Evolutionary conservation across 345 rosid genomes (phyloP), one percentile per base, ranked within the genome.

Genomic region (Boechera retrofracta): DNA sequence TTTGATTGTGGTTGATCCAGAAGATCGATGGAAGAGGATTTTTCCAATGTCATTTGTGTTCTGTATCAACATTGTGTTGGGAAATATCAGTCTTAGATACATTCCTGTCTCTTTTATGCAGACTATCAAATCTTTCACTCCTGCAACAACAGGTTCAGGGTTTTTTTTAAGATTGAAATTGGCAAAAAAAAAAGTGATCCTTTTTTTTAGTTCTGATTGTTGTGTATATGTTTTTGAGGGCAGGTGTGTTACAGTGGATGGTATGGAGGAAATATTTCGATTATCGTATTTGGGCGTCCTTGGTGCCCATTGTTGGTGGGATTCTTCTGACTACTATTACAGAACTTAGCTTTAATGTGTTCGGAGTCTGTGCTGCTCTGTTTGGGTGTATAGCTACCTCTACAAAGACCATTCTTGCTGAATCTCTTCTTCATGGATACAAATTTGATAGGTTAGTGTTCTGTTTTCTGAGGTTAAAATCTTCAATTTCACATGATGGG

Each of bases 91-190:
- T 83, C 79, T 95, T 24, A 89, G 99, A 1, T 95, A 92, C 79
- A 95, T 95, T 47, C 99, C 98, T 7, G 99, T 95, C 70, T 95
- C 98, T 7, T 95, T 95, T 82, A 95, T 95, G 99, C 99, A 95
- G 83, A 95, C 99, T 0, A 95, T 95, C 42, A 92, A 95, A 85
- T 95, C 99, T 24, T 92, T 95, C 72, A 92, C 99, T 67, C 99
- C 99, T 8, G 98, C 99, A 54, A 95, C 99, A 53, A 92, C 98
- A 85, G 98, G 99, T 95, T 35, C 35, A 82, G 58, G 62, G 5
- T 29, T 33, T 2, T 10, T 8, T 21, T 7, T 4, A 51, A 32
- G 71, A 48, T 29, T 63, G 12, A 28, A 47, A n/a, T 0, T 11
- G 29, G 35, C 2, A 26, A 3, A 28, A 41, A 7, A 15, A 8